Evolutionary conservation across 192 early-diverging fungal species (phyloP), one percentile per base, ranked within the genome.

Genomic region (Entomortierella parvispora): DNA sequence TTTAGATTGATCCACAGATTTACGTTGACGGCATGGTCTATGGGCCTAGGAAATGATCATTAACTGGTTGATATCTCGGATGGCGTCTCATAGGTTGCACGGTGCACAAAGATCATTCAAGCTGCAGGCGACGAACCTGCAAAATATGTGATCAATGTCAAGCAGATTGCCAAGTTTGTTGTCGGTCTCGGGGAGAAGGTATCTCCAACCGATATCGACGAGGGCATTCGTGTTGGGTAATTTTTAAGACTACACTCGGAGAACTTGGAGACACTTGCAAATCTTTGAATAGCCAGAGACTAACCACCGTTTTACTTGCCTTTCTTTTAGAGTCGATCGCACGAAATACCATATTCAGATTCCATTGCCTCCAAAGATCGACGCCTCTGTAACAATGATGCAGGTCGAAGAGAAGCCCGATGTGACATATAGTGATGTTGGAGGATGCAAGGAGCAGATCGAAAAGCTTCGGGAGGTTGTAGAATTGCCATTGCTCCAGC

Each of bases 361-460:
- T 58, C 98, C 98, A 51, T 85, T 99, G 34, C 98, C 98, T 48
- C 98, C 98, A 71, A 96, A 94, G 86, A 99, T 99, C 58, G 98
- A 99, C 79, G 94, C 98, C 26, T 93, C 96, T 0, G 94, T 94
- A 46, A 99, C 98, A 12, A 99, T 99, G 98, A 99, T 99, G 98
- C 96, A 98, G 81, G 96, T 99, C 31, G 98, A 99, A 79, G 98
- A 99, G 81, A 99, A 99, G 82, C 98, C 98, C 3, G 98, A 99
- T 86, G 96, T 99, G n/a, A 99, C 98, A 11, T 99, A 99, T 66
- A 88, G 89, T 51, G 97, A 99, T 84, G 94, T 99, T n/a, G 98
- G 98, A 76, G 98, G 98, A 43, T 96, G 98, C 87, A 99, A 99
- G 80, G 98, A 99, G 75, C 97, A 99, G 80, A 99, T 99, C 83